Evolutionary conservation across 1,139 yeast genomes (phyloP), one percentile per base, ranked within the genome.

Genomic region (Debaryomyces subglobosus): DNA sequence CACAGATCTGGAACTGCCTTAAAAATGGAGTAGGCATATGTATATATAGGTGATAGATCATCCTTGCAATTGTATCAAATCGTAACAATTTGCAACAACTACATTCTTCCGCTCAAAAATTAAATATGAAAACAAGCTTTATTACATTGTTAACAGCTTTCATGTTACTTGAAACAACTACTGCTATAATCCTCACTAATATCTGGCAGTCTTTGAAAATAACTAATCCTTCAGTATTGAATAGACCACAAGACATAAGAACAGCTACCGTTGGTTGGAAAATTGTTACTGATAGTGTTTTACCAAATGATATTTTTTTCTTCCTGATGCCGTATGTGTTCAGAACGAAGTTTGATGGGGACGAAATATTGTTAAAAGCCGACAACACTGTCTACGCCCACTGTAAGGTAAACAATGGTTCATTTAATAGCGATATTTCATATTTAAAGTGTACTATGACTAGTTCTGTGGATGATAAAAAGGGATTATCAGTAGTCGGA

Each of bases 261-360:
- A 55, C 61, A 7, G 64, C 61, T 5, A 48, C 42, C 3, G 51
- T 60, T 25, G 46, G 40, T 3, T 61, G 60, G 62, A 49, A 38
- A 4, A 44, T 59, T 34, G 44, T 36, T 6, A 44, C 54, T 4
- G 39, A 39, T 15, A 41, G 42, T 9, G 53, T 48, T 25, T n/a
- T 37, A 16, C 40, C 53, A 5, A 53, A 53, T 25, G 62, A 58
- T 29, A 43, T 35, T 3, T 56, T 58, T 42, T 40, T 21, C 6
- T 37, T 57, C 24, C 40, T 37, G 9, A 52, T 61, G 59, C 65
- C 64, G 2, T 50, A 52, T 40, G 64, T 60, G 1, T 60, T 53
- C 51, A 41, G 58, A 32, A 52, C 61, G 21, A 60, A 59, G 45
- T 58, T 55, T 46, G 50, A 48, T 7, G 50, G 50, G 5, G 20